phyloP scores from a whole-genome alignment of 2,329 filamentous ascomycete genomes.

The Ambrosiella beaveri region DNA sequence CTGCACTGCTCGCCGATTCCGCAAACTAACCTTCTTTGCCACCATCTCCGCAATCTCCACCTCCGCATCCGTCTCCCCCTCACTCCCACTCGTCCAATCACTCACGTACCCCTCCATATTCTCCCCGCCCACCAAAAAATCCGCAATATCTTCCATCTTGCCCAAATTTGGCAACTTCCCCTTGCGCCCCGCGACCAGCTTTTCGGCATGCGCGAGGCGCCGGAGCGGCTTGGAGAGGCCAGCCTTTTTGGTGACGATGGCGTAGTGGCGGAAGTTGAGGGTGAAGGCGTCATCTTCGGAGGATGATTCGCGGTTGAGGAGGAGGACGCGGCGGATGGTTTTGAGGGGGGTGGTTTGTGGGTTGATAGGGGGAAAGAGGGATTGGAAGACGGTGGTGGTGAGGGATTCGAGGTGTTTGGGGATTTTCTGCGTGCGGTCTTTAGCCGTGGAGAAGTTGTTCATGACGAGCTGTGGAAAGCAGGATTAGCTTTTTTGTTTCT shows the following conservation, averaged over 20 bases:
- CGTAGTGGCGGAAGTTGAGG: slow-evolving; percentile 81
- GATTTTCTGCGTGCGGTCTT: slow-evolving; percentile 48
- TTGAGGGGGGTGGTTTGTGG: slow-evolving; percentile 77
- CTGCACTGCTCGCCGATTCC: slow-evolving; percentile 25
- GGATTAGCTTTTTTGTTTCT: too few species aligned
- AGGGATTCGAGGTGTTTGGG: slow-evolving; percentile 88
- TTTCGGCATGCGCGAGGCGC: slow-evolving; percentile 71
- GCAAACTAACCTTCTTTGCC: slow-evolving; percentile 36
- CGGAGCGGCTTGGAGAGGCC: slow-evolving; percentile 73
- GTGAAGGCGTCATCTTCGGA: slow-evolving; percentile 51
- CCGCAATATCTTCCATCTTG: slow-evolving; percentile 79
- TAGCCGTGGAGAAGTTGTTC: slow-evolving; percentile 73
- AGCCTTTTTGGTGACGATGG: slow-evolving; percentile 76
- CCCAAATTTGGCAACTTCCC: slow-evolving; percentile 67
- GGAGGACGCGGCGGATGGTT: slow-evolving; percentile 79
- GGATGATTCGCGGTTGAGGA: slow-evolving; percentile 64
- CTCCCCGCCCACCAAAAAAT: slow-evolving; percentile 79
- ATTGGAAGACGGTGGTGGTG: slow-evolving; percentile 87
- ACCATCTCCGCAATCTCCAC: slow-evolving; percentile 63
- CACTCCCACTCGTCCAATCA: slow-evolving; percentile 70
- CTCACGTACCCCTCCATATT: slow-evolving; percentile 68
- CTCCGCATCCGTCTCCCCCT: slow-evolving; percentile 66
- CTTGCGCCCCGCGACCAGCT: slow-evolving; percentile 45
- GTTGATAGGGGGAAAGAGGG: slow-evolving; percentile 87
- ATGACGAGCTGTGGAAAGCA: slow-evolving; percentile 53